These are phyloP conservation scores for Bruguiera hainesii DNA, from an alignment of 441 rosid genomes.

Conservation along the genomic window DNA sequence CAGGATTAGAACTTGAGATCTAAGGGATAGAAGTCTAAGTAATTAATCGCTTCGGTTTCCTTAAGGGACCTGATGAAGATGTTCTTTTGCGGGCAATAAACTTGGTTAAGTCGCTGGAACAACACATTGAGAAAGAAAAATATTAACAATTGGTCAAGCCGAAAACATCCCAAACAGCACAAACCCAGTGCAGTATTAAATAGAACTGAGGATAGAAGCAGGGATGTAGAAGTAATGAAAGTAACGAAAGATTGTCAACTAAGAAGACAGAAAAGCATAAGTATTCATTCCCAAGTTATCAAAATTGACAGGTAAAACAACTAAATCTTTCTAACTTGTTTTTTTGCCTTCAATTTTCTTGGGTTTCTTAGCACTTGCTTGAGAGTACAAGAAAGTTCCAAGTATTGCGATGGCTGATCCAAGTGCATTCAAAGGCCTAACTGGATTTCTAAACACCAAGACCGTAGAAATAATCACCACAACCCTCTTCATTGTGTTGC, in stretches of 20 bases:
- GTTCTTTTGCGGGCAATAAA: no score
- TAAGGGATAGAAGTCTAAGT: no score
- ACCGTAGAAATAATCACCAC: conserved; percentile 85
- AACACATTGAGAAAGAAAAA: no score
- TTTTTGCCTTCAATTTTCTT: conserved; percentile 54
- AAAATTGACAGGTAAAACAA: conserved; percentile 5
- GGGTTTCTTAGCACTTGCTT: conserved; percentile 57
- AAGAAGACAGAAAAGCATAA: not conserved
- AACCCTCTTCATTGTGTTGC: conserved; percentile 92
- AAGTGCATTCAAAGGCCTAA: conserved; percentile 86
- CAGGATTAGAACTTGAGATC: no score
- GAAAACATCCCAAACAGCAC: not conserved
- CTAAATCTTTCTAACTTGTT: conserved; percentile 36
- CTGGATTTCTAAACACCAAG: conserved; percentile 93
- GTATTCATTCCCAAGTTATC: not conserved
- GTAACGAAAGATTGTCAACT: conserved; percentile 3
- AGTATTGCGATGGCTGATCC: conserved; percentile 87
- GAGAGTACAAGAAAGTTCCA: conserved; percentile 89
- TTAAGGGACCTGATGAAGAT: no score
- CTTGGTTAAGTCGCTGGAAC: no score
- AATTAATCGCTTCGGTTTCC: no score
- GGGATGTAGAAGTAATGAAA: not conserved
- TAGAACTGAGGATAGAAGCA: not conserved
- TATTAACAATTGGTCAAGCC: no score
- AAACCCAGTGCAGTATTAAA: not conserved